Conservation (phyloP, 805 yeast species). For the Candida oleophila region DNA sequence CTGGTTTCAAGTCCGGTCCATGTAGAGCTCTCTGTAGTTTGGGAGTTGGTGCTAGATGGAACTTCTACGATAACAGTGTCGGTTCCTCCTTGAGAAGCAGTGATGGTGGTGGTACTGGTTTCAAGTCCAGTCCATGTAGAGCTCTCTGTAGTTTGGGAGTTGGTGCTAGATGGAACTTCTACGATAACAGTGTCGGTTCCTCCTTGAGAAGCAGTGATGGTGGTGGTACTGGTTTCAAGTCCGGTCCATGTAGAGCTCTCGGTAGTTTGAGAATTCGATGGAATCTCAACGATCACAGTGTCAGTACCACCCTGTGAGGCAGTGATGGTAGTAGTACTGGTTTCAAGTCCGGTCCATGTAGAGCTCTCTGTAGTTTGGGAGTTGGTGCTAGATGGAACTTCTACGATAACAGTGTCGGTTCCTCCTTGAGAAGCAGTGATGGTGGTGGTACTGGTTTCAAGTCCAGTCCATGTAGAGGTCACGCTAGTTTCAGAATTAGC, state of each 20-base stretch:
- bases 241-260: constrained; percentile 7
- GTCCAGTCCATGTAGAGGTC: too few relatives aligned
- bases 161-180: constrained; percentile 8
- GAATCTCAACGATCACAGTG: constrained; percentile 11
- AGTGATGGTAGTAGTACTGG: too few relatives aligned
- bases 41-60: constrained; percentile 6
- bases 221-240: background rate
- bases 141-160: background rate
- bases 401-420: too few relatives aligned
- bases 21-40: constrained; percentile 5
- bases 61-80: constrained; percentile 10
- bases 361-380: too few relatives aligned
- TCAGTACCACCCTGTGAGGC: constrained; percentile 7
- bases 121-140: constrained; percentile 9
- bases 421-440: too few relatives aligned
- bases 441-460: too few relatives aligned
- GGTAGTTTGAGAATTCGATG: constrained; percentile 5
- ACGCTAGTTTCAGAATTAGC: too few relatives aligned
- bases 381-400: too few relatives aligned
- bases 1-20: constrained; percentile 9
- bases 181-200: constrained; percentile 11
- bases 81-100: constrained; percentile 3
- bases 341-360: too few relatives aligned
- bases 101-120: constrained; percentile 1
- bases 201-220: constrained; percentile 6